Conservation (phyloP, 106 monocot genomes). For the Allium fistulosum region DNA sequence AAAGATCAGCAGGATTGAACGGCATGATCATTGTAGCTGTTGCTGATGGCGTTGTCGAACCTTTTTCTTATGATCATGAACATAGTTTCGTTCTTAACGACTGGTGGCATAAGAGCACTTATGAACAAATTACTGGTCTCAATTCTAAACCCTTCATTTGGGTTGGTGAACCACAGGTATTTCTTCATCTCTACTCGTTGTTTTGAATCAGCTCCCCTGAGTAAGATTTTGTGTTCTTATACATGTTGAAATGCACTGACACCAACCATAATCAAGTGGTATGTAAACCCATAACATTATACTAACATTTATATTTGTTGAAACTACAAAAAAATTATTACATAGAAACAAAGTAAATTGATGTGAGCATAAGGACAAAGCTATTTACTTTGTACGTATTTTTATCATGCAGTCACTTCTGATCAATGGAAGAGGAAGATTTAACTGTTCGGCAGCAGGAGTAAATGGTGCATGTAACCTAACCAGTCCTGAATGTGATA, state of each 20-base stretch:
- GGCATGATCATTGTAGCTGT: slow-evolving; percentile 56
- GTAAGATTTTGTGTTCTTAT: no score
- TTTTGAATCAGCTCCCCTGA: no score
- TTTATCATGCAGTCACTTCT: slow-evolving; percentile 21
- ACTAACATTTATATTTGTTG: background rate
- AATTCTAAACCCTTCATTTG: slow-evolving; percentile 30
- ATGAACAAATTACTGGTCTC: slow-evolving; percentile 55
- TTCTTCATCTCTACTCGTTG: background rate
- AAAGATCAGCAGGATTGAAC: slow-evolving; percentile 63
- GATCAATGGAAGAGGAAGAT: slow-evolving; percentile 43
- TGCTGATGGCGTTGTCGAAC: slow-evolving; percentile 33
- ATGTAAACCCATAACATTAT: no score
- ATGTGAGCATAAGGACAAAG: no score
- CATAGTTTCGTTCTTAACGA: slow-evolving; percentile 60
- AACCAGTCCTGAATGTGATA: slow-evolving; percentile 45
- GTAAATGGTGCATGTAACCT: slow-evolving; percentile 19
- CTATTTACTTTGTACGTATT: no score
- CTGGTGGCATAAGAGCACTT: slow-evolving; percentile 91
- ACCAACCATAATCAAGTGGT: no score
- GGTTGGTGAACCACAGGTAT: slow-evolving; percentile 74
- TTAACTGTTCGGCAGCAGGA: slow-evolving; percentile 27
- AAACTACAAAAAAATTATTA: background rate
- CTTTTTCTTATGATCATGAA: slow-evolving; percentile 62
- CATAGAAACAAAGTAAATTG: no score
- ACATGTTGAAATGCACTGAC: no score